Evolutionary conservation across 495 filamentous ascomycete species (phyloP).

Genomic region (Aspergillus sclerotioniger): DNA sequence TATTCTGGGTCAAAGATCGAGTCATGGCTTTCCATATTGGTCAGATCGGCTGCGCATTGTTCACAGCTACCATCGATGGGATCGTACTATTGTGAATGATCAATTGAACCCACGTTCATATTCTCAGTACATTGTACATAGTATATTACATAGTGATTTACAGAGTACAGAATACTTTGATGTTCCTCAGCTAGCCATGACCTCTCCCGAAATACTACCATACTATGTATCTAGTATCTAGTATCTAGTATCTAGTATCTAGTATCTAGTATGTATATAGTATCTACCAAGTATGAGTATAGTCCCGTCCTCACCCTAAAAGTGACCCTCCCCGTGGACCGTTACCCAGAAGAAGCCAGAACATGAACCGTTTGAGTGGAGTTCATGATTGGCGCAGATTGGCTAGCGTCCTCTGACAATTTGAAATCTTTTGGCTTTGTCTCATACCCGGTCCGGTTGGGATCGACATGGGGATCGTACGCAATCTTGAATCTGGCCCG

Average conservation of each 20-base stretch:
- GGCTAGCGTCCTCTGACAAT: slow-evolving; percentile 18
- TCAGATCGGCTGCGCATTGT: slow-evolving; percentile 19
- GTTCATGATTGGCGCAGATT: slow-evolving; percentile 25
- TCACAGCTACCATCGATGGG: background rate
- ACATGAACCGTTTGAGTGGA: slow-evolving; percentile 24
- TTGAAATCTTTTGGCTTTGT: slow-evolving; percentile 26
- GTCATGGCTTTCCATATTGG: slow-evolving; percentile 7
- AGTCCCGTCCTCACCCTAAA: no score
- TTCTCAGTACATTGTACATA: no score
- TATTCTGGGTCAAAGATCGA: slow-evolving; percentile 3
- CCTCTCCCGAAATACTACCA: background rate
- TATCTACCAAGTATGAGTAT: no score
- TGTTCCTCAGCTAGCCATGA: slow-evolving; percentile 17
- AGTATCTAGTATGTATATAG: no score
- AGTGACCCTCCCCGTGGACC: slow-evolving; percentile 24
- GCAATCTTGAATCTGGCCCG: slow-evolving; percentile 9
- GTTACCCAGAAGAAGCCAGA: slow-evolving; percentile 9
- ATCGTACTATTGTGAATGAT: no score
- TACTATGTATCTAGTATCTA: background rate
- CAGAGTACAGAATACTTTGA: no score
- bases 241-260: no score
- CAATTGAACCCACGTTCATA: no score
- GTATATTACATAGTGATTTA: no score
- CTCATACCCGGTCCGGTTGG: slow-evolving; percentile 15
- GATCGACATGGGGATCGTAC: slow-evolving; percentile 21